Base-by-base conservation (phyloP, 2,329 filamentous ascomycete species). In the Stemphylium lycopersici region DNA sequence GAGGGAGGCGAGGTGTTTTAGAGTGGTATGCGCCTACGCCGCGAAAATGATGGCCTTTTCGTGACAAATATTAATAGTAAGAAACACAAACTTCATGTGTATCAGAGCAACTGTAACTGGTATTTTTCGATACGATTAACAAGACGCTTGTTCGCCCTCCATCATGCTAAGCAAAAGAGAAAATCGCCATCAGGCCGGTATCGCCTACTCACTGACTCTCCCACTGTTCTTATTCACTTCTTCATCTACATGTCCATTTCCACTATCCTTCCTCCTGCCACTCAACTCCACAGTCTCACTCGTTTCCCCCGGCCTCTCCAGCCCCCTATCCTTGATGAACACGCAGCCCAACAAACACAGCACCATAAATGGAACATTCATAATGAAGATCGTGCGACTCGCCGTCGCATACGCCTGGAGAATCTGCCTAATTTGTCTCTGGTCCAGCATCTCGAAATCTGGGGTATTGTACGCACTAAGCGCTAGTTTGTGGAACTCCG, bases 301-400 rank as follows among this genome's bases (percentile, higher is more conserved):
- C 13, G 52, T 36, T 26, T 56, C 65, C 58, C 33, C 67, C 56
- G 49, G 68, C 63, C 44, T 70, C 52, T 75, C 75, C 43, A 86
- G 59, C 0, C 83, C 83, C 80, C 34, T 51, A 44, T 67, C 64
- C 46, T 78, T 80, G 52, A 87, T 77, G 10, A 86, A 77, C 0
- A 81, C 8, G 55, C 81, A 84, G 1, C 80, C 71, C 6, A 82
- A 39, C 10, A 86, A 73, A 55, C 81, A 84, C 0, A 79, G 41
- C 0, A 78, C 82, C 7, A 84, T 80, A 3, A 86, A 58, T 0
- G 84, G 84, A 0, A 83, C 78, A 65, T 83, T 83, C 34, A 85
- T 67, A 20, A 83, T 80, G 56, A 87, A 87, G 0, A 87, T 83
- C 0, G 79, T 78, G 26, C 78, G 76, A 18, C 80, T 85, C 0